These are phyloP conservation scores for Stentor coeruleus DNA, from an alignment of 73 alveolate species.

Conservation along the genomic window DNA sequence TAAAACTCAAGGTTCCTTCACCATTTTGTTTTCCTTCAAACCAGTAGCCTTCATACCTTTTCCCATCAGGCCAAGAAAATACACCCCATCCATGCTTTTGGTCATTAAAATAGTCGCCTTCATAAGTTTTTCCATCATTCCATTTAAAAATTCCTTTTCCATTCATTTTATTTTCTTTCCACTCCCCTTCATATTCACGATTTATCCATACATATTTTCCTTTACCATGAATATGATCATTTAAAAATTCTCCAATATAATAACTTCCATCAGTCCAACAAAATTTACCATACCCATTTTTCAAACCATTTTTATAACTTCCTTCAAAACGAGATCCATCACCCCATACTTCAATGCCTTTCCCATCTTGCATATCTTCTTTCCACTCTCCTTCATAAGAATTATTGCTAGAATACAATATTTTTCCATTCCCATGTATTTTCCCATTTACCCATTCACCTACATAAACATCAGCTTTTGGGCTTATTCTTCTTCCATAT, in stretches of 20 bases:
- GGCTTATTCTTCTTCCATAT: background rate
- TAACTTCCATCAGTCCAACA: conserved; percentile 44
- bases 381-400: background rate
- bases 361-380: conserved; percentile 33
- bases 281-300: conserved; percentile 38
- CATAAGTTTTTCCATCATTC: background rate
- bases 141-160: conserved; percentile 17
- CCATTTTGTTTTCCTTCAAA: background rate
- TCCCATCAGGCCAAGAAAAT: background rate
- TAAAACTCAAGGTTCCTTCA: background rate
- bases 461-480: background rate
- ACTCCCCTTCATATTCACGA: conserved; percentile 35
- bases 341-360: conserved; percentile 57
- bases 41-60: conserved; percentile 26
- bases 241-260: conserved; percentile 31
- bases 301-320: conserved; percentile 38
- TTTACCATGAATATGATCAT: conserved; percentile 30
- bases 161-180: conserved; percentile 26
- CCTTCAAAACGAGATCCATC: conserved; percentile 58
- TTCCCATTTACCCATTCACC: background rate
- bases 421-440: background rate
- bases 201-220: conserved; percentile 32
- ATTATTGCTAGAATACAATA: background rate
- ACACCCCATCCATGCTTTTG: conserved; percentile 20
- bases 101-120: conserved; percentile 16